Percentiles rank a stretch among this genome's conserved stretches.
Conservation (phyloP, 2,329 filamentous ascomycete species). For the Ambrosiella beaveri region DNA sequence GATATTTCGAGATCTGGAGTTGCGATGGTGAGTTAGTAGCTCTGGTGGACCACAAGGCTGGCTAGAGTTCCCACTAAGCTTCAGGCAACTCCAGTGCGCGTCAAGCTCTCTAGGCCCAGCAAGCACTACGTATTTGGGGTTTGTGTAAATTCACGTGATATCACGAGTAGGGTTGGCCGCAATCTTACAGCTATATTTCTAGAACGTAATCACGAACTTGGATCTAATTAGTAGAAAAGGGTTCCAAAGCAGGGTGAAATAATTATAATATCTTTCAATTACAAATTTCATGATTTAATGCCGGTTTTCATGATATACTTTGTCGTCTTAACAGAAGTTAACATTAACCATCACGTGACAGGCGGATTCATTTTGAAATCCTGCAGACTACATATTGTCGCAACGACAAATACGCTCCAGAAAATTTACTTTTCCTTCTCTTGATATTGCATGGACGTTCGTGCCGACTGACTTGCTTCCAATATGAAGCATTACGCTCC, state of each 20-base stretch:
- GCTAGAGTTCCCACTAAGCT: conserved; percentile 12
- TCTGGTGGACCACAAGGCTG: conserved; percentile 12
- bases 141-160: background rate
- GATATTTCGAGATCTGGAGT: background rate
- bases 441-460: background rate
- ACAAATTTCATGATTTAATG: too few species aligned
- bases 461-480: background rate
- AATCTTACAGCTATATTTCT: too few species aligned
- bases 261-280: too few species aligned
- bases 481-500: background rate
- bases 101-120: conserved; percentile 10
- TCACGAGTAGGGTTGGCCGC: background rate
- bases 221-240: too few species aligned
- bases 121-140: background rate
- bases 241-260: too few species aligned
- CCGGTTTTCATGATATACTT: background rate
- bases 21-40: conserved; percentile 5
- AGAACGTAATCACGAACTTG: too few species aligned
- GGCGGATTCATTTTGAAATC: background rate
- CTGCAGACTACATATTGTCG: background rate
- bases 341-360: background rate
- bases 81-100: conserved; percentile 14
- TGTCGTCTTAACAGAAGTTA: background rate
- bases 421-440: background rate
- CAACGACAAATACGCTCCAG: background rate